Percentiles rank a stretch among this genome's conserved stretches.
Evolutionary conservation across 345 rosid species (phyloP).

Genomic region (Salix brachista): DNA sequence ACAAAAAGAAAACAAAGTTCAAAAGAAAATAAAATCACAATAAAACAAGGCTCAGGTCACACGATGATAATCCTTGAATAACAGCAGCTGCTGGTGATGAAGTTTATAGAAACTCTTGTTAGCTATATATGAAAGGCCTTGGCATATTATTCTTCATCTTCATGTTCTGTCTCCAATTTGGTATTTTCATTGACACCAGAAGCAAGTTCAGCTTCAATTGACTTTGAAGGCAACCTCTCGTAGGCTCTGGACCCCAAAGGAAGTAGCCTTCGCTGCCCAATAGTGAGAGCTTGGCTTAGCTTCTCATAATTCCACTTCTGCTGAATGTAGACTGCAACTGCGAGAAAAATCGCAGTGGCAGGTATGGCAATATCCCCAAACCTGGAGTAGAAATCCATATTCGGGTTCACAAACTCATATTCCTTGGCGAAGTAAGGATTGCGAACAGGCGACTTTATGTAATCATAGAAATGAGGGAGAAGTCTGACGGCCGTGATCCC

Average conservation of each 20-base stretch:
- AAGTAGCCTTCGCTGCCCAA: conserved; percentile 50
- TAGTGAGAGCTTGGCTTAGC: conserved; percentile 48
- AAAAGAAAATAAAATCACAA: background rate
- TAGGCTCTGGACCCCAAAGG: conserved; percentile 56
- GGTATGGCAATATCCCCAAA: conserved; percentile 79
- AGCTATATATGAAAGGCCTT: conserved; percentile 6
- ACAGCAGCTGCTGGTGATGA: background rate
- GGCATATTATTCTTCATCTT: conserved; percentile 42
- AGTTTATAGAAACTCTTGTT: background rate
- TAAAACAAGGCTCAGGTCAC: background rate
- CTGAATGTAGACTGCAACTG: conserved; percentile 52
- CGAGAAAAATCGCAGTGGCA: conserved; percentile 50
- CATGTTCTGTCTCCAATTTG: conserved; percentile 11
- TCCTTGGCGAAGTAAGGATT: conserved; percentile 66
- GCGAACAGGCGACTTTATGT: conserved; percentile 42
- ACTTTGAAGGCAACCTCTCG: conserved; percentile 58
- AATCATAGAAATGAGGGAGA: conserved; percentile 77
- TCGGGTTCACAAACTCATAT: conserved; percentile 69
- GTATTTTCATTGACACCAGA: conserved; percentile 36
- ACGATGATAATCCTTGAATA: background rate
- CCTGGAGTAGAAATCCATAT: conserved; percentile 62
- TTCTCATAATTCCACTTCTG: conserved; percentile 77
- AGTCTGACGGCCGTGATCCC: conserved; percentile 72
- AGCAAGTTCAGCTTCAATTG: conserved; percentile 65
- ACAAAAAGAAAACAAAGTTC: too few species aligned